Conservation (phyloP, 2,329 filamentous ascomycete genomes). For the Domatiomyces globalis region DNA sequence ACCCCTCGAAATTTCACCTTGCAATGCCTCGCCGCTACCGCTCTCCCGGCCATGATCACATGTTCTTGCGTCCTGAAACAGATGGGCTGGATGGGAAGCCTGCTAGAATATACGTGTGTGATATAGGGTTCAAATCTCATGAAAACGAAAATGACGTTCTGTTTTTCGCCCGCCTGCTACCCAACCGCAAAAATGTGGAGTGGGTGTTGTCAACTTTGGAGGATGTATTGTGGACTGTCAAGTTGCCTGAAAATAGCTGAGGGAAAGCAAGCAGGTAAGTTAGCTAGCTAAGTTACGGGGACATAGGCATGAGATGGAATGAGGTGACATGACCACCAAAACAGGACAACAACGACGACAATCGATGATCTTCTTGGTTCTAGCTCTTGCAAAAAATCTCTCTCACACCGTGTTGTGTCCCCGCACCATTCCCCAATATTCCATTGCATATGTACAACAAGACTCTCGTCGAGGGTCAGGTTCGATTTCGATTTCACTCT, state of each 20-base stretch:
- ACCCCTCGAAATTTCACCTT: neutral
- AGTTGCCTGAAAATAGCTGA: neutral
- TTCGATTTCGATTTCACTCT: neutral
- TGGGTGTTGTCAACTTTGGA: neutral
- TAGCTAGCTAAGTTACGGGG: too few relatives aligned
- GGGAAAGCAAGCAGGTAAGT: too few relatives aligned
- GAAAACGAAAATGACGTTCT: neutral
- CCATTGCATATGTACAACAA: too few relatives aligned
- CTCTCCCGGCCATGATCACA: neutral
- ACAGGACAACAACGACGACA: too few relatives aligned
- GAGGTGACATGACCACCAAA: too few relatives aligned
- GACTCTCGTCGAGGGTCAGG: too few relatives aligned
- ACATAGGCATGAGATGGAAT: too few relatives aligned
- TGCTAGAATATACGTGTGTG: neutral
- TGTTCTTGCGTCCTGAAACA: neutral
- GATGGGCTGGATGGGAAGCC: neutral
- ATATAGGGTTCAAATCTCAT: neutral
- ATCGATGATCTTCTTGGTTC: too few relatives aligned
- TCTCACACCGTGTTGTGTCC: too few relatives aligned
- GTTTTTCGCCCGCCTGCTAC: neutral
- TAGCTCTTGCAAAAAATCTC: too few relatives aligned
- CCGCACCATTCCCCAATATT: too few relatives aligned
- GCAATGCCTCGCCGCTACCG: neutral
- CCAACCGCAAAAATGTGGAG: neutral
- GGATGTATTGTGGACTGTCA: neutral